Evolutionary conservation across 108 stramenopile genomes (phyloP).

Genomic region (Skeletonema potamos): DNA sequence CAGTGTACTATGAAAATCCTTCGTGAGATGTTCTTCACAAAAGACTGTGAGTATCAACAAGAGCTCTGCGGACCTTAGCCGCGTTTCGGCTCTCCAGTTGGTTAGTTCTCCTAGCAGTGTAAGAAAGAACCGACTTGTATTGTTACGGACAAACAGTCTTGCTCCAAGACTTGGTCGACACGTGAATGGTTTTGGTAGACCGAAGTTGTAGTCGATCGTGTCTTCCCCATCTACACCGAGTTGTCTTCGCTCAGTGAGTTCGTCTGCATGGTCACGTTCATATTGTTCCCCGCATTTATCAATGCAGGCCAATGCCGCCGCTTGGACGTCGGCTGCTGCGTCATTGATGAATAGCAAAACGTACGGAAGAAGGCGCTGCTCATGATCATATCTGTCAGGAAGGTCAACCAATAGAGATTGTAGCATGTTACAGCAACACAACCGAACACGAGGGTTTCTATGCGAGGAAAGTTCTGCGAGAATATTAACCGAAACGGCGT

Average conservation of each 20-base stretch:
- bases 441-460: slow-evolving; percentile 54
- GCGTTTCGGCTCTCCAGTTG: slow-evolving; percentile 50
- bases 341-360: slow-evolving; percentile 69
- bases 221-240: slow-evolving; percentile 77
- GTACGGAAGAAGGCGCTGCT: slow-evolving; percentile 80
- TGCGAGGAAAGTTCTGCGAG: slow-evolving; percentile 45
- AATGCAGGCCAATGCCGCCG: slow-evolving; percentile 38
- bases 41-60: slow-evolving; percentile 47
- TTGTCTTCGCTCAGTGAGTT: slow-evolving; percentile 68
- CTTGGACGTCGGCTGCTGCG: slow-evolving; percentile 7
- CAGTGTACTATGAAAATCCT: slow-evolving; percentile 46
- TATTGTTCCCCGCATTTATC: slow-evolving; percentile 66
- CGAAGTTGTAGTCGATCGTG: slow-evolving; percentile 47
- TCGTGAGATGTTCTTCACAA: slow-evolving; percentile 64
- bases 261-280: slow-evolving; percentile 68
- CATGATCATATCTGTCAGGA: slow-evolving; percentile 76
- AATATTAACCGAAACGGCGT: slow-evolving; percentile 47
- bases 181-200: slow-evolving; percentile 63
- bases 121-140: slow-evolving; percentile 62
- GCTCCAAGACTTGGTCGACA: slow-evolving; percentile 69
- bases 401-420: slow-evolving; percentile 60
- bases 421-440: slow-evolving; percentile 52
- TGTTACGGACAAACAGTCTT: slow-evolving; percentile 68
- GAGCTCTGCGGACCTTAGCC: slow-evolving; percentile 39
- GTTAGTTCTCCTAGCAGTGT: slow-evolving; percentile 70